Evolutionary conservation across 495 filamentous ascomycete genomes (phyloP).

Genomic region (Penicillium angulare): DNA sequence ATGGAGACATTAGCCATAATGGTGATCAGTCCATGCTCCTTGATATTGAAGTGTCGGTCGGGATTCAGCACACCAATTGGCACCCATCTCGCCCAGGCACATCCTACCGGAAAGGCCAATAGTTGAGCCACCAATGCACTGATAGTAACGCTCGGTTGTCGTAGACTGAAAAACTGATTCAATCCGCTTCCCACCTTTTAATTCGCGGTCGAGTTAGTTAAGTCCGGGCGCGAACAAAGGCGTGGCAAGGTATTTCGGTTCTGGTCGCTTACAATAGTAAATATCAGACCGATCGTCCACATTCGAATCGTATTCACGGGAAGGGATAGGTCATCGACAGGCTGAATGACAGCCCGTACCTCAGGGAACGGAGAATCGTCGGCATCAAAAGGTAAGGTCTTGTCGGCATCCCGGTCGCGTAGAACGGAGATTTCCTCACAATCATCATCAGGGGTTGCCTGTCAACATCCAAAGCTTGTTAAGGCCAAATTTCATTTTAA

Average conservation of each 20-base stretch:
- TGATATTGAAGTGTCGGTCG: conserved; percentile 73
- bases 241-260: no score
- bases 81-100: conserved; percentile 54
- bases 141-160: conserved; percentile 57
- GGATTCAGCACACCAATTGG: conserved; percentile 62
- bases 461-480: no score
- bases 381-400: conserved; percentile 43
- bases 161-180: conserved; percentile 72
- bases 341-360: conserved; percentile 43
- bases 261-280: conserved; percentile 49
- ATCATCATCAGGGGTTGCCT: conserved; percentile 8
- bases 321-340: conserved; percentile 64
- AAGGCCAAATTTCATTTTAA: no score
- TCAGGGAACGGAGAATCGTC: conserved; percentile 73
- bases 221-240: no score
- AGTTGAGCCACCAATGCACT: conserved; percentile 68
- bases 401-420: conserved; percentile 36
- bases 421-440: conserved; percentile 24
- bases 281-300: conserved; percentile 67
- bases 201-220: background rate
- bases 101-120: conserved; percentile 67
- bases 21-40: conserved; percentile 75
- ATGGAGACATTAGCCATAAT: conserved; percentile 66
- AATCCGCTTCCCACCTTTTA: conserved; percentile 59
- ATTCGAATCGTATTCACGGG: conserved; percentile 69